These are phyloP conservation scores for Starmerella vaccinii DNA, from an alignment of 805 yeast species.

Conservation along the genomic window DNA sequence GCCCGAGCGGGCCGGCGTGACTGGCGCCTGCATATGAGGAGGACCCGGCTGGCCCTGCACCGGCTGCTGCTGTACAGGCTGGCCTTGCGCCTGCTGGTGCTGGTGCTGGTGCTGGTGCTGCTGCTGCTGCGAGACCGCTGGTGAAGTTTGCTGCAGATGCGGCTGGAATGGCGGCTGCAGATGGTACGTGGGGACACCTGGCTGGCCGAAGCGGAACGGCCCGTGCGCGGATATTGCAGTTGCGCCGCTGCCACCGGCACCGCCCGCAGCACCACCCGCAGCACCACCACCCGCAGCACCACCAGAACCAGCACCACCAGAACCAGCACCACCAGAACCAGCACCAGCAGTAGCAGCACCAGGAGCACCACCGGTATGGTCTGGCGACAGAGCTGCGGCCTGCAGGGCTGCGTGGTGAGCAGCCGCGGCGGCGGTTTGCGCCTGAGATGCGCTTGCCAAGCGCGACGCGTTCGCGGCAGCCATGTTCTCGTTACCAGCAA, in stretches of 20 bases:
- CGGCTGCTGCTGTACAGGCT: conserved; percentile 1
- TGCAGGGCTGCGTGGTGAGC: conserved; percentile 19
- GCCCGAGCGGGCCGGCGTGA: conserved; percentile 3
- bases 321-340: too few relatives aligned
- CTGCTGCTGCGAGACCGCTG: conserved; percentile 10
- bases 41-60: neutral
- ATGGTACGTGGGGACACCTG: neutral
- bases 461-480: conserved; percentile 3
- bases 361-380: too few relatives aligned
- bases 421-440: conserved; percentile 10
- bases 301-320: too few relatives aligned
- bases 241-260: neutral
- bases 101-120: conserved; percentile 17
- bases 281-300: too few relatives aligned
- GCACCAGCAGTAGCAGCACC: too few relatives aligned
- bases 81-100: conserved; percentile 11
- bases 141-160: conserved; percentile 16
- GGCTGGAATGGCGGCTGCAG: conserved; percentile 21
- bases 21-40: neutral
- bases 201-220: conserved; percentile 7
- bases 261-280: neutral
- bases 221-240: conserved; percentile 22
- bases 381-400: conserved; percentile 20
- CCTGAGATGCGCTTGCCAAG: neutral
- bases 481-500: conserved; percentile 7